These are phyloP conservation scores for Passiflora organensis DNA, from an alignment of 345 rosid species.

Conservation along the genomic window DNA sequence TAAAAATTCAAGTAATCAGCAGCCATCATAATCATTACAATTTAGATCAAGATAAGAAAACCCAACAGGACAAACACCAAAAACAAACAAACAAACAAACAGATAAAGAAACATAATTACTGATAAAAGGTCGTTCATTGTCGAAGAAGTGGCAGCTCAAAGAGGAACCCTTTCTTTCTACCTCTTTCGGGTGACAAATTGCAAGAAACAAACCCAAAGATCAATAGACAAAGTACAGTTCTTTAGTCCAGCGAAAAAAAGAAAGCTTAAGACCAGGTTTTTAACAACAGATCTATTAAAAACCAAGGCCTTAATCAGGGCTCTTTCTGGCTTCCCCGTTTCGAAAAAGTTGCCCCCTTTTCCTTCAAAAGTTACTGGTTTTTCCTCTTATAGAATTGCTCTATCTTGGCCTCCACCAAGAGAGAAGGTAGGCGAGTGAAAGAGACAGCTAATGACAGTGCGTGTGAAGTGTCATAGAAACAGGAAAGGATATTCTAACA, in stretches of 20 bases:
- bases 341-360: too few relatives aligned
- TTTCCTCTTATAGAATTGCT: background rate
- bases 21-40: conserved; percentile 14
- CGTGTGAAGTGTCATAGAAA: too few relatives aligned
- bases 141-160: conserved; percentile 14
- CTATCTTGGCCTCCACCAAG: background rate
- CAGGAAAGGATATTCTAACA: too few relatives aligned
- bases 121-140: conserved; percentile 82
- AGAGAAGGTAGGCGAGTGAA: background rate
- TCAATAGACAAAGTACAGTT: too few relatives aligned
- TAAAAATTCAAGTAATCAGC: background rate
- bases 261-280: background rate
- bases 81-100: background rate
- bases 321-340: too few relatives aligned
- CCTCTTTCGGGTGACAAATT: too few relatives aligned
- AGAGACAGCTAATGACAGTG: background rate
- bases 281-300: background rate
- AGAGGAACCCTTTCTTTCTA: background rate
- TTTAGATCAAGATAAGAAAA: conserved; percentile 22
- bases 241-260: background rate
- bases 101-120: conserved; percentile 27
- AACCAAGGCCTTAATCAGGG: background rate
- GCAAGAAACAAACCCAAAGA: too few relatives aligned
- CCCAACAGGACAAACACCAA: conserved; percentile 1
- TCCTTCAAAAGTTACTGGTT: too few relatives aligned